Conservation (phyloP, 441 rosid species). For the Geranium incanum region DNA sequence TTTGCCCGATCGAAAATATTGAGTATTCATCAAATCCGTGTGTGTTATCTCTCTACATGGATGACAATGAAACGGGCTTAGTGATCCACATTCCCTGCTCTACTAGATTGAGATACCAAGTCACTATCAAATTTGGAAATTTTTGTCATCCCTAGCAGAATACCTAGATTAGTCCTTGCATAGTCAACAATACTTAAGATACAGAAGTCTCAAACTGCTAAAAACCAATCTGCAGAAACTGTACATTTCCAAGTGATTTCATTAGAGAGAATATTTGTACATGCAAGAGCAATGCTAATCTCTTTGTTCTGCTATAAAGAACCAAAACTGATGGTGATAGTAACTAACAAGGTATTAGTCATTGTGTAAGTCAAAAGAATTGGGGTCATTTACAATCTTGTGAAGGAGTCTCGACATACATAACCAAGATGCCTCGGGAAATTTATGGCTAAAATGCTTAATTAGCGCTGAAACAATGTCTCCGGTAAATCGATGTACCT, state of each 20-base stretch:
- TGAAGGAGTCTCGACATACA: slow-evolving; percentile 57
- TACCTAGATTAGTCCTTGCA: no score
- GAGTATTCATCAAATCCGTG: no score
- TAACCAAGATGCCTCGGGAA: slow-evolving; percentile 56
- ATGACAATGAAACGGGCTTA: no score
- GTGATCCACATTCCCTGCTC: no score
- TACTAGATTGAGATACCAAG: no score
- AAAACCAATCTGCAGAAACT: background rate
- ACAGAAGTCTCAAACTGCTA: no score
- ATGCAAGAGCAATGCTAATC: background rate
- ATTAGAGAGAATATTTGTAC: background rate
- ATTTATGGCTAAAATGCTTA: slow-evolving; percentile 38
- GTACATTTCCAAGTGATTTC: background rate
- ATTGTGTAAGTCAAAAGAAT: slow-evolving; percentile 14
- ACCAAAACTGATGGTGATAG: background rate
- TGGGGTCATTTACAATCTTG: slow-evolving; percentile 20
- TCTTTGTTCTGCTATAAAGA: background rate
- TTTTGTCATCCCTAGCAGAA: no score
- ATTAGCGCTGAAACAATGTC: slow-evolving; percentile 53
- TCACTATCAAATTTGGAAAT: no score
- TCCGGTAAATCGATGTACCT: slow-evolving; percentile 44
- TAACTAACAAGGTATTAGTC: background rate
- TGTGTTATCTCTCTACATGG: no score
- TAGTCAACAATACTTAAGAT: no score
- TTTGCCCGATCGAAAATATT: no score